Percentiles rank a stretch among this genome's conserved stretches.
Evolutionary conservation across 148 eudicot genomes (phyloP).

Genomic region (Chenopodium album): DNA sequence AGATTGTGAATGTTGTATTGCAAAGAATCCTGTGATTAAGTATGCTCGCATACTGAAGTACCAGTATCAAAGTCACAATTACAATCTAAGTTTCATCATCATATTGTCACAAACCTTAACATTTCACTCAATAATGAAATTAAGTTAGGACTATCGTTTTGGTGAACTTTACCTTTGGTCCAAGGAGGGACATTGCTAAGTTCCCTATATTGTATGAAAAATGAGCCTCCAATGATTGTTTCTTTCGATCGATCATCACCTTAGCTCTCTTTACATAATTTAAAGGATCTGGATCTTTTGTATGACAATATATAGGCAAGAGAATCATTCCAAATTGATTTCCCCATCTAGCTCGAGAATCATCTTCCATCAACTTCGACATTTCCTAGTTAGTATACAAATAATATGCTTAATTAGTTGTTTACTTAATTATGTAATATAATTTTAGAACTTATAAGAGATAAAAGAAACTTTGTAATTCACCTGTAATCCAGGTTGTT

Average conservation of each 20-base stretch:
- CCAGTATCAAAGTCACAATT: not conserved
- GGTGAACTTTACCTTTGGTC: constrained; percentile 47
- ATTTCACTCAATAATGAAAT: too few species aligned
- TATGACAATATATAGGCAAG: constrained; percentile 53
- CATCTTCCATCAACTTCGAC: constrained; percentile 27
- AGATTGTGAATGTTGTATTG: constrained; percentile 24
- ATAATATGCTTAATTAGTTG: too few species aligned
- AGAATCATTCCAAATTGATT: constrained; percentile 60
- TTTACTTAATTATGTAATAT: not conserved
- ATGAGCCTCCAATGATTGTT: constrained; percentile 52
- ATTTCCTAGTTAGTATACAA: too few species aligned
- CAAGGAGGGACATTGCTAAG: constrained; percentile 46
- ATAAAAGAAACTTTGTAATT: not conserved
- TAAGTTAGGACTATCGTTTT: too few species aligned
- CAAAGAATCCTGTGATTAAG: constrained; percentile 18
- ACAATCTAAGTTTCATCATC: not conserved
- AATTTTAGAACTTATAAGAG: too few species aligned
- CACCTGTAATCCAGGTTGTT: constrained; percentile 62
- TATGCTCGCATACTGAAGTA: constrained; percentile 13
- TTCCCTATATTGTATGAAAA: constrained; percentile 45
- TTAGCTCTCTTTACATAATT: constrained; percentile 52
- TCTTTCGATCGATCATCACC: constrained; percentile 56
- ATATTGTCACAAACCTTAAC: not conserved
- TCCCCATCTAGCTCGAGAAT: constrained; percentile 43
- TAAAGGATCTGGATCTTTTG: constrained; percentile 37